Conservation (phyloP, 2,329 filamentous ascomycete species). For the Colletotrichum phormii region DNA sequence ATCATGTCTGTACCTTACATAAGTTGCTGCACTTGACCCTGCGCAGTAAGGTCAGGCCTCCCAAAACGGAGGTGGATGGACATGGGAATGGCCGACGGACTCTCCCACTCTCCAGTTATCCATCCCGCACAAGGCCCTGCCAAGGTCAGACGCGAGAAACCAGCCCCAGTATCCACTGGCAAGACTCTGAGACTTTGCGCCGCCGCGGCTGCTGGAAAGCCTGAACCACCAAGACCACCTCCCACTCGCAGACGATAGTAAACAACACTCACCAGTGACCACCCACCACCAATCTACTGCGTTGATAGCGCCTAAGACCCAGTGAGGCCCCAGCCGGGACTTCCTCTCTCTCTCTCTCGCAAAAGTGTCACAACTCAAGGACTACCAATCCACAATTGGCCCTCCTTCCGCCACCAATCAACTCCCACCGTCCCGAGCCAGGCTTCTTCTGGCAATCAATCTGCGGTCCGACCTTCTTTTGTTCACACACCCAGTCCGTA, state of each 20-base stretch:
- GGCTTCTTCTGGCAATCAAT: constrained; percentile 35
- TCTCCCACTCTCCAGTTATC: constrained; percentile 19
- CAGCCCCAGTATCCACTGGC: constrained; percentile 9
- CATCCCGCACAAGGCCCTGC: constrained; percentile 21
- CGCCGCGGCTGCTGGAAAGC: background rate
- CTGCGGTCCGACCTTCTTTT: constrained; percentile 31
- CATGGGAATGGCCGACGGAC: constrained; percentile 29
- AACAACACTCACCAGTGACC: background rate
- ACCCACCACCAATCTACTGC: too few relatives aligned
- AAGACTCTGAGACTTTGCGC: constrained; percentile 7
- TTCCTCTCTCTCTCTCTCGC: constrained; percentile 16
- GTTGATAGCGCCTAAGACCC: constrained; percentile 5
- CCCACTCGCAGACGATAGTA: background rate
- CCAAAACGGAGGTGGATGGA: constrained; percentile 11
- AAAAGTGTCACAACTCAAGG: constrained; percentile 25
- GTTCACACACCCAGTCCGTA: constrained; percentile 11
- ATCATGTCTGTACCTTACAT: constrained; percentile 29
- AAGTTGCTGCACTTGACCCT: constrained; percentile 22
- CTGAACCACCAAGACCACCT: background rate
- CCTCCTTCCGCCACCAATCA: constrained; percentile 28
- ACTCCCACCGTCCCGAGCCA: constrained; percentile 20
- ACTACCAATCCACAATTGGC: constrained; percentile 23
- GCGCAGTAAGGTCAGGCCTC: constrained; percentile 14
- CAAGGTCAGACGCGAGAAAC: constrained; percentile 24
- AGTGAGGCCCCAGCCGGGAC: constrained; percentile 1